A percentile compares a stretch with the other conserved stretches of the same genome.
Evolutionary conservation across 306 rosid genomes (phyloP).

Genomic region (Hylodesmum podocarpum): DNA sequence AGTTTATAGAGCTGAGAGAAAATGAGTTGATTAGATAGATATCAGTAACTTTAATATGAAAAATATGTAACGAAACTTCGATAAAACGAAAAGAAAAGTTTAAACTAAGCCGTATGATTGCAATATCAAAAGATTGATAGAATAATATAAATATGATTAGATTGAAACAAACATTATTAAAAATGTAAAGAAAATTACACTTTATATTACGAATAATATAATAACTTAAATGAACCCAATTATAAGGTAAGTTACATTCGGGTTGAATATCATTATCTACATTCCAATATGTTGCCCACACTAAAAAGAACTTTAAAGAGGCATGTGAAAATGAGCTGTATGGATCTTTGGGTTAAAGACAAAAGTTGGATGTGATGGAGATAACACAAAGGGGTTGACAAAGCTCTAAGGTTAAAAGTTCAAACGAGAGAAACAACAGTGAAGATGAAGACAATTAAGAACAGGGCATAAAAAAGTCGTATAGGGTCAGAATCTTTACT

Average conservation of each 20-base stretch:
- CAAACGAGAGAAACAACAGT: background rate
- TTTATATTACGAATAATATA: background rate
- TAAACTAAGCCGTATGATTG: background rate
- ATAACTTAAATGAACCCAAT: too few relatives aligned
- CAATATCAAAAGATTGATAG: background rate
- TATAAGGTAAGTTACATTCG: too few relatives aligned
- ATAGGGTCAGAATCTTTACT: slow-evolving; percentile 4
- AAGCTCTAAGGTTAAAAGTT: background rate
- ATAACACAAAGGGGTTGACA: slow-evolving; percentile 18
- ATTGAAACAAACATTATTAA: background rate
- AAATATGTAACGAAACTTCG: too few relatives aligned
- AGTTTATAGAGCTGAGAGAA: too few relatives aligned
- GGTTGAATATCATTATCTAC: too few relatives aligned
- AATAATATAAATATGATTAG: background rate
- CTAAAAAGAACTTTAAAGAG: background rate
- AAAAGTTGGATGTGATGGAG: slow-evolving; percentile 17
- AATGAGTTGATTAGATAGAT: too few relatives aligned
- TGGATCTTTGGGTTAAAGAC: background rate
- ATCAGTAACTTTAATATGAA: too few relatives aligned
- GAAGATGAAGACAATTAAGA: background rate
- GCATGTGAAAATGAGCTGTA: background rate
- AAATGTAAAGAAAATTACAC: background rate
- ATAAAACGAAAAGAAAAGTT: background rate
- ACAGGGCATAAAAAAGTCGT: background rate
- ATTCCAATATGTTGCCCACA: too few relatives aligned